Conservation (phyloP, 345 rosid genomes). For the Turritis glabra region DNA sequence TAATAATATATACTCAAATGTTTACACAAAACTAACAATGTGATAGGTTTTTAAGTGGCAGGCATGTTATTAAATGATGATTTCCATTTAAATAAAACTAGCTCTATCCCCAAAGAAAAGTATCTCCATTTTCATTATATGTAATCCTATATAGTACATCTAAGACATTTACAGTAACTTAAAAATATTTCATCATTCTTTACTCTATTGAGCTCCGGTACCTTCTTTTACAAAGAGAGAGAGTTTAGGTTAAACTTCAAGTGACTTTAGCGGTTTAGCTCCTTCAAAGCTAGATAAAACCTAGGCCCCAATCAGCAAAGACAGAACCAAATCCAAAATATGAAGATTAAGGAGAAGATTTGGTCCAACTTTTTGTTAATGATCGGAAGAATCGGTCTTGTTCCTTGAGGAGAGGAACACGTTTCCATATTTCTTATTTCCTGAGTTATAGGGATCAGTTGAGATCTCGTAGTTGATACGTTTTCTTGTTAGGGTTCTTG, state of each 20-base stretch:
- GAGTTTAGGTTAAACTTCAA: neutral
- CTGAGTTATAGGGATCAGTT: neutral
- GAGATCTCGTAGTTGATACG: neutral
- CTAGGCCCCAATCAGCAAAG: neutral
- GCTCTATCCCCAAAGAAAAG: neutral
- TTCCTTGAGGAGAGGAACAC: neutral
- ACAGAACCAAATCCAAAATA: no score
- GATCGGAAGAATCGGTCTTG: neutral
- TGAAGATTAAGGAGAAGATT: neutral
- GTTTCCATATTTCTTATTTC: neutral
- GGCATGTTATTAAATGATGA: conserved; percentile 20
- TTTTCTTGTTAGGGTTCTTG: neutral
- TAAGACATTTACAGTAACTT: neutral
- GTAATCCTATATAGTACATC: neutral
- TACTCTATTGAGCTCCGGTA: neutral
- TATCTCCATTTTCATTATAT: neutral
- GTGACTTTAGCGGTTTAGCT: neutral
- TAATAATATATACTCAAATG: neutral
- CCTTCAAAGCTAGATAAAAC: neutral
- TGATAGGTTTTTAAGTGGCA: conserved; percentile 27
- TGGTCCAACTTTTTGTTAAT: neutral
- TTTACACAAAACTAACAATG: neutral
- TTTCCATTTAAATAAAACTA: neutral
- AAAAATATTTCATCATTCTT: neutral
- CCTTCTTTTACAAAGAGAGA: neutral